phyloP scores from a whole-genome alignment of 2,329 filamentous ascomycete genomes.

The Colletotrichum incanum region DNA sequence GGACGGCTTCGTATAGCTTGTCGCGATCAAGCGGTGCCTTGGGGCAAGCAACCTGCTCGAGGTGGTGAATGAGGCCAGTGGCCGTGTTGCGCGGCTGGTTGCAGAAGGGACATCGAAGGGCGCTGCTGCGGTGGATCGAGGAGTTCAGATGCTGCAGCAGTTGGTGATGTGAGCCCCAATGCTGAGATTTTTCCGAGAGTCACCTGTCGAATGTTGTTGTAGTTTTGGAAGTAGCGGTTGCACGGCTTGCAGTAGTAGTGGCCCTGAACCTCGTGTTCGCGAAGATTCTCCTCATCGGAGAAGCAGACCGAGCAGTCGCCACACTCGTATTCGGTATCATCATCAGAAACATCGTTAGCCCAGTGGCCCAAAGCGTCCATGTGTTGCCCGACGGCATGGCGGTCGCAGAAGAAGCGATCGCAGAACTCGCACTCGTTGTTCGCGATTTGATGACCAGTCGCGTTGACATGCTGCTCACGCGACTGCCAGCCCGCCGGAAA shows the following conservation, averaged over 20 bases:
- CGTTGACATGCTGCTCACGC: conserved; percentile 39
- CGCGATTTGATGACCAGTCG: neutral
- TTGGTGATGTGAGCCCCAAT: neutral
- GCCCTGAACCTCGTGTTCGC: conserved; percentile 11
- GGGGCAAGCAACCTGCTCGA: conserved; percentile 70
- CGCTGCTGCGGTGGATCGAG: conserved; percentile 60
- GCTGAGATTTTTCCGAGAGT: rapidly evolving
- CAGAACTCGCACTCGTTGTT: conserved; percentile 48
- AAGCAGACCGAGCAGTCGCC: conserved; percentile 49
- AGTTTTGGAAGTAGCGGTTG: conserved; percentile 9
- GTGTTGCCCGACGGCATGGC: conserved; percentile 48
- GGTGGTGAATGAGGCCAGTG: conserved; percentile 69
- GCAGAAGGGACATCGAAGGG: conserved; percentile 71
- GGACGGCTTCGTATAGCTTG: conserved; percentile 62
- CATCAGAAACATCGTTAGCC: neutral
- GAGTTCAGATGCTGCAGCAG: conserved; percentile 69
- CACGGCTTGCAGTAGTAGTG: conserved; percentile 33
- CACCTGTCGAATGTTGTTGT: conserved; percentile 20
- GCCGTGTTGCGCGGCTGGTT: conserved; percentile 61
- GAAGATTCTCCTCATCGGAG: conserved; percentile 42
- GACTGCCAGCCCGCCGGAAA: conserved; percentile 42
- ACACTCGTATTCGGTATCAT: conserved; percentile 48
- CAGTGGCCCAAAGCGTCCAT: conserved; percentile 48
- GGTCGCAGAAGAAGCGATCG: conserved; percentile 45
- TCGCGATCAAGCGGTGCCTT: conserved; percentile 64